These are phyloP conservation scores for Rutstroemia sp. DNA, from an alignment of 2,329 filamentous ascomycete species.

Conservation along the genomic window DNA sequence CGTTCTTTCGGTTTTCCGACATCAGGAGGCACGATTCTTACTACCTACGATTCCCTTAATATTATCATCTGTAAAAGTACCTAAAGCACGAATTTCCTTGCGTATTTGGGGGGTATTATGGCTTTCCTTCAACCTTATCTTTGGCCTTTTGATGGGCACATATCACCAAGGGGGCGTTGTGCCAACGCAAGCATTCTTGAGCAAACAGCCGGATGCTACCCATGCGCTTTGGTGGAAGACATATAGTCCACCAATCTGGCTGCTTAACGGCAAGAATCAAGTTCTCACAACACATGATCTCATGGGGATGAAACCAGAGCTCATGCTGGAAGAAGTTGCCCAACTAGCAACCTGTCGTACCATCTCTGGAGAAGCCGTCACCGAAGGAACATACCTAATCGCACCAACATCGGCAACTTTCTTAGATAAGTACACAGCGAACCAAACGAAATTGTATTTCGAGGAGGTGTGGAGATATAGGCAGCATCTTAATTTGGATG, in stretches of 20 bases:
- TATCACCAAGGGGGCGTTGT: conserved; percentile 78
- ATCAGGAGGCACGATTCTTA: conserved; percentile 75
- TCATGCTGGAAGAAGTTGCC: conserved; percentile 51
- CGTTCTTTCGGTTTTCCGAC: conserved; percentile 66
- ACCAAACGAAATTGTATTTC: conserved; percentile 45
- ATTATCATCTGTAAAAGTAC: conserved; percentile 63
- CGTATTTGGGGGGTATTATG: conserved; percentile 54
- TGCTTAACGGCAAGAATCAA: conserved; percentile 68
- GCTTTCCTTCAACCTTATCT: conserved; percentile 60
- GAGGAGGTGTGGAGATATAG: conserved; percentile 62
- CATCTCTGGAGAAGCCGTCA: conserved; percentile 49
- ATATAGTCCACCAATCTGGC: conserved; percentile 74
- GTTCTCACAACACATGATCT: conserved; percentile 64
- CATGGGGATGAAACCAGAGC: conserved; percentile 60
- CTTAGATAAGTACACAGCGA: conserved; percentile 53
- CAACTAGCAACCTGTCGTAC: conserved; percentile 54
- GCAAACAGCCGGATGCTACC: conserved; percentile 56
- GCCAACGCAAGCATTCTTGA: conserved; percentile 68
- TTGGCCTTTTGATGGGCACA: conserved; percentile 69
- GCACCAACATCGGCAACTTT: conserved; percentile 66
- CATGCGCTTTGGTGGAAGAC: conserved; percentile 77
- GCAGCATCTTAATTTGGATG: conserved; percentile 69
- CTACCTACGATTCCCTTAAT: conserved; percentile 71
- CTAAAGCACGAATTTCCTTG: conserved; percentile 42
- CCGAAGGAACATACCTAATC: conserved; percentile 60